A percentile compares a stretch with the other conserved stretches of the same genome.
Conservation (phyloP, 352 stramenopile genomes). For the Globisporangium nunn region DNA sequence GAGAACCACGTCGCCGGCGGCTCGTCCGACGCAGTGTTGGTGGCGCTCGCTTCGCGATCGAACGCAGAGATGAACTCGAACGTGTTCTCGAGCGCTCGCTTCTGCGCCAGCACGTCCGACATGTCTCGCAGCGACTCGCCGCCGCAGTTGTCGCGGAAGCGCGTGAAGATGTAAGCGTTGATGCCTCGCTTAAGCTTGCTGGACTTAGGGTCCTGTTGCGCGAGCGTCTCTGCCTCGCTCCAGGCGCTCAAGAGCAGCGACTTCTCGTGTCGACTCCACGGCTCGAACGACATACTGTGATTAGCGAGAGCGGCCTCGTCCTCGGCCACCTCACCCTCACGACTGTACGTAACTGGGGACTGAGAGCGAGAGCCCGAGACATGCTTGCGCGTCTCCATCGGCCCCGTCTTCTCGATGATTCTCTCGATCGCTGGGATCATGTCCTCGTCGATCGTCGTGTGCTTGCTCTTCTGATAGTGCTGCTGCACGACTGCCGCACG, state of each 20-base stretch:
- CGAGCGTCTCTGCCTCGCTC: constrained; percentile 5
- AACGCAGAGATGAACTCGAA: constrained; percentile 7
- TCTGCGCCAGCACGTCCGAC: constrained; percentile 2
- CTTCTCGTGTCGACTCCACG: constrained; percentile 7
- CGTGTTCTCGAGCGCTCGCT: constrained; percentile 5
- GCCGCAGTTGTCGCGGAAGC: constrained; percentile 4
- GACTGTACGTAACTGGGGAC: not conserved
- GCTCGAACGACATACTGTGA: not conserved
- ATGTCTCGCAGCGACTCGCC: constrained; percentile 1
- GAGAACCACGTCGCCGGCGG: constrained; percentile 3
- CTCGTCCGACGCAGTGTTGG: not conserved
- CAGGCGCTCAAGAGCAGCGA: constrained; percentile 5
- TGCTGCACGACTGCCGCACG: constrained; percentile 2
- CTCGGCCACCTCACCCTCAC: too few species aligned
- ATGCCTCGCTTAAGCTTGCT: not conserved
- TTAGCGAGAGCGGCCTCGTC: not conserved
- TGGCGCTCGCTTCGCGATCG: not conserved
- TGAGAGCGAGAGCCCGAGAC: not conserved
- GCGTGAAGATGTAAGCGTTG: constrained; percentile 5
- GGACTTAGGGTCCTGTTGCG: constrained; percentile 1
- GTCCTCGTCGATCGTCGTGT: constrained; percentile 6
- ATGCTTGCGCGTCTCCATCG: not conserved
- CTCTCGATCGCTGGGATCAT: constrained; percentile 6
- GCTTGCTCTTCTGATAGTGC: constrained; percentile 9
- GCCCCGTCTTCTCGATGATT: constrained; percentile 5